Evolutionary conservation across 306 rosid species (phyloP).

Genomic region (Ormosia emarginata): DNA sequence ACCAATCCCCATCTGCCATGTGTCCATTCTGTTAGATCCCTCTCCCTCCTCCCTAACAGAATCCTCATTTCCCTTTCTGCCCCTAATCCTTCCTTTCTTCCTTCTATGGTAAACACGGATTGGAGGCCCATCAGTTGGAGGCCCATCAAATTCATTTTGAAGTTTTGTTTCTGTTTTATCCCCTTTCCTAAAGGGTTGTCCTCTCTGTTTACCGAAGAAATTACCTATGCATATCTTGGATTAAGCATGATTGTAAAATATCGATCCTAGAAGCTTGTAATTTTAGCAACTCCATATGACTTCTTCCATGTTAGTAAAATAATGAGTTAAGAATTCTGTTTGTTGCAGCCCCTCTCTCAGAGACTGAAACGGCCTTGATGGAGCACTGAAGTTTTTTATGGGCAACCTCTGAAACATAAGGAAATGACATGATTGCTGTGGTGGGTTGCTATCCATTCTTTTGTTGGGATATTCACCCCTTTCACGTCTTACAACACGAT

Average conservation of each 20-base stretch:
- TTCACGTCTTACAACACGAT: conserved; percentile 38
- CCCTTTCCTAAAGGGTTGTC: neutral
- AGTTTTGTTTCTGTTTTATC: neutral
- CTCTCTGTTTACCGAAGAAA: neutral
- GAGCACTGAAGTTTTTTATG: conserved; percentile 38
- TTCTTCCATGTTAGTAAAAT: neutral
- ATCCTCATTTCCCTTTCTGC: too few relatives aligned
- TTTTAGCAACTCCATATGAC: neutral
- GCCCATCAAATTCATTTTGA: too few relatives aligned
- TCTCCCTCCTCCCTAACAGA: too few relatives aligned
- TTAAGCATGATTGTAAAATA: neutral
- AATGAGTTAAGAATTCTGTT: conserved; percentile 21
- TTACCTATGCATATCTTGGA: neutral
- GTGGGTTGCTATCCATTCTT: conserved; percentile 35
- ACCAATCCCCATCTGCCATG: too few relatives aligned
- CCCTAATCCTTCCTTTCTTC: too few relatives aligned
- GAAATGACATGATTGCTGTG: conserved; percentile 24
- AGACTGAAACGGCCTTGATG: conserved; percentile 92
- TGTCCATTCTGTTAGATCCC: too few relatives aligned
- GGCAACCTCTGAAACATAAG: neutral
- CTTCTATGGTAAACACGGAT: too few relatives aligned
- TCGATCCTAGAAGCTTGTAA: neutral
- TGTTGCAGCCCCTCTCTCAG: conserved; percentile 90
- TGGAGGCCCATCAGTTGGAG: too few relatives aligned
- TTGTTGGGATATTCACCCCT: conserved; percentile 20